Base-by-base conservation (phyloP, 2,329 filamentous ascomycete genomes). In the Graphiopsis chlorocephala region DNA sequence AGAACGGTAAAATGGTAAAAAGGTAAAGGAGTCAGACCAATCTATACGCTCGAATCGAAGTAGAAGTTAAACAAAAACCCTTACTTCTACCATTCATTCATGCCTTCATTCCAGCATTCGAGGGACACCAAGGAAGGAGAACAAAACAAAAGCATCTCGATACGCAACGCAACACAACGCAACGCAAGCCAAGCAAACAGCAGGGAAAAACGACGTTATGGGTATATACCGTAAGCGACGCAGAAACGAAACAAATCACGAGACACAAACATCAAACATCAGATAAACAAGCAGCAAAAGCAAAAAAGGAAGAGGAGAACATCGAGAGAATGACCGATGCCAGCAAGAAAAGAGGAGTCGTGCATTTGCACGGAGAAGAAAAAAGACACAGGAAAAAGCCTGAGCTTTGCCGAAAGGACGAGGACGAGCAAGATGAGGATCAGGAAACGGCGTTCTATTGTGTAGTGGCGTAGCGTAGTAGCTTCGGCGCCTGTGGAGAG, bases 161-260 rank as follows among this genome's bases (percentile, higher is more conserved):
- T n/a, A 25, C 47, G 47, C 23, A 52, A 52, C 23, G 45, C 23
- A 31, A 28, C 26, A 29, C 25, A 10, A 26, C 25, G 23, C n/a
- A 42, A 53, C 33, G 15, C 20, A 38, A 29, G 17, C 11, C 11
- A 50, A 26, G 20, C 23, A 26, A 29, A 8, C 7, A 29, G 14
- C 3, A 14, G 10, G 2, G 8, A 28, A 26, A 33, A 29, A 62
- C 60, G 60, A 62, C 60, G 60, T 55, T 55, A 45, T 62, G 60
- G 60, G 60, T 62, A 62, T 62, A 62, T 62, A 45, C 60, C 60
- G 60, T 62, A 29, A 62, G 53, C 60, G 60, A 62, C 60, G 60
- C 60, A 33, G 28, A 25, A 47, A 48, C 4, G n/a, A 26, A 42
- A 60, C 10, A 23, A 10, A n/a, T n/a, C n/a, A n/a, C n/a, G n/a